Percentiles rank a stretch among this genome's conserved stretches.
phyloP scores from a whole-genome alignment of 2,329 filamentous ascomycete species.

The Lasiodiplodia sp. region DNA sequence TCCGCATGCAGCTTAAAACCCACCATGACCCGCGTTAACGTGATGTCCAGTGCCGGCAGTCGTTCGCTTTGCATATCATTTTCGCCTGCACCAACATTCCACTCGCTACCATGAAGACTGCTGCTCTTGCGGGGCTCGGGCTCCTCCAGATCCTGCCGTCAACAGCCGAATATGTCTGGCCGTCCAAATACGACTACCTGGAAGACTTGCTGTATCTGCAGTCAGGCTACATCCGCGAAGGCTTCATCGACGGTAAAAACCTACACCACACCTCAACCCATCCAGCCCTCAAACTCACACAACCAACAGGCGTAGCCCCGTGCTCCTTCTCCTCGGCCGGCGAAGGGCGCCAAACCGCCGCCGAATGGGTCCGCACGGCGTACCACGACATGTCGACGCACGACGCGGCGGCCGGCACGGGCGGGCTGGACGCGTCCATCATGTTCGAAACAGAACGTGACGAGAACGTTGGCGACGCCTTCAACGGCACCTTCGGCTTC shows the following conservation, averaged over 20 bases:
- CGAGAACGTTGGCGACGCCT: slow-evolving; percentile 25
- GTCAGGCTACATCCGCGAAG: slow-evolving; percentile 10
- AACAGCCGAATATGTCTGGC: slow-evolving; percentile 26
- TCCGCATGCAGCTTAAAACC: not conserved
- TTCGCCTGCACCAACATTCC: not conserved
- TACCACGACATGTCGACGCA: slow-evolving; percentile 27
- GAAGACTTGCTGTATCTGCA: slow-evolving; percentile 24
- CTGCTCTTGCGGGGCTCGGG: not conserved
- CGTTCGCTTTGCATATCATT: not conserved
- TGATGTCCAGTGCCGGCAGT: not conserved
- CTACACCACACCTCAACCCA: not conserved
- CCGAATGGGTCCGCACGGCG: slow-evolving; percentile 26
- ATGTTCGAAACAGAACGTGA: slow-evolving; percentile 21
- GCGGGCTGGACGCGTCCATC: slow-evolving; percentile 27
- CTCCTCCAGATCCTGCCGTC: slow-evolving; percentile 5
- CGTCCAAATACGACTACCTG: slow-evolving; percentile 20
- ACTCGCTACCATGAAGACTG: slow-evolving; percentile 22
- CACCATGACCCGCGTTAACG: not conserved
- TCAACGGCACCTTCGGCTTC: slow-evolving; percentile 25
- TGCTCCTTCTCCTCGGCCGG: slow-evolving; percentile 15
- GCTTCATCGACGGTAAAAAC: slow-evolving; percentile 18
- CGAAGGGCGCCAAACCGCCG: slow-evolving; percentile 6
- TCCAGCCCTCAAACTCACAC: not conserved
- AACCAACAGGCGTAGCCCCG: not conserved
- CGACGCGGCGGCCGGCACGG: slow-evolving; percentile 12